Evolutionary conservation across 2,329 filamentous ascomycete genomes (phyloP).

Genomic region (Stemphylium beticola): DNA sequence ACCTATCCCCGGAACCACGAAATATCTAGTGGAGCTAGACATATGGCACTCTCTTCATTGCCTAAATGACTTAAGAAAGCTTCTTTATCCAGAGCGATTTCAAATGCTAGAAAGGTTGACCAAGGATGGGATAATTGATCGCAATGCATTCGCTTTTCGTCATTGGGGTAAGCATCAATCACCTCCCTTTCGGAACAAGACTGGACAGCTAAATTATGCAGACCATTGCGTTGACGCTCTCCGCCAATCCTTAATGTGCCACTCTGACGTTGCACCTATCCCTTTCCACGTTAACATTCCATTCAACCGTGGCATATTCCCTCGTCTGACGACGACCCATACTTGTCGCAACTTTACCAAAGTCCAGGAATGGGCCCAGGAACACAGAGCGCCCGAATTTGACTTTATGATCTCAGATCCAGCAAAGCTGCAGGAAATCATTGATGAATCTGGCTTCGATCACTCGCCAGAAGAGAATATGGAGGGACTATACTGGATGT

Average conservation of each 20-base stretch:
- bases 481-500: not conserved
- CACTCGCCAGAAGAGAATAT: not conserved
- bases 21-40: not conserved
- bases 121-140: not conserved
- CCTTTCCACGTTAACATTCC: not conserved
- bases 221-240: not conserved
- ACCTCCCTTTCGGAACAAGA: not conserved
- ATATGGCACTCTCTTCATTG: not conserved
- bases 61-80: not conserved
- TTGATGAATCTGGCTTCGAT: not conserved
- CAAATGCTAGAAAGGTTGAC: not conserved
- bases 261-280: not conserved
- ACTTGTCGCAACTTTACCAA: not conserved
- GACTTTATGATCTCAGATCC: not conserved
- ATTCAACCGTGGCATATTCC: not conserved
- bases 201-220: not conserved
- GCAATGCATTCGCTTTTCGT: not conserved
- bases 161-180: not conserved
- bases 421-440: not conserved
- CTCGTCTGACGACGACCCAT: not conserved
- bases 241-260: not conserved
- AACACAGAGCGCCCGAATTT: not conserved
- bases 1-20: not conserved
- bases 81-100: not conserved
- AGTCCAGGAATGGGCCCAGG: not conserved